These are phyloP conservation scores for Strombidium stylifer DNA, from an alignment of 73 alveolate genomes.

Conservation along the genomic window DNA sequence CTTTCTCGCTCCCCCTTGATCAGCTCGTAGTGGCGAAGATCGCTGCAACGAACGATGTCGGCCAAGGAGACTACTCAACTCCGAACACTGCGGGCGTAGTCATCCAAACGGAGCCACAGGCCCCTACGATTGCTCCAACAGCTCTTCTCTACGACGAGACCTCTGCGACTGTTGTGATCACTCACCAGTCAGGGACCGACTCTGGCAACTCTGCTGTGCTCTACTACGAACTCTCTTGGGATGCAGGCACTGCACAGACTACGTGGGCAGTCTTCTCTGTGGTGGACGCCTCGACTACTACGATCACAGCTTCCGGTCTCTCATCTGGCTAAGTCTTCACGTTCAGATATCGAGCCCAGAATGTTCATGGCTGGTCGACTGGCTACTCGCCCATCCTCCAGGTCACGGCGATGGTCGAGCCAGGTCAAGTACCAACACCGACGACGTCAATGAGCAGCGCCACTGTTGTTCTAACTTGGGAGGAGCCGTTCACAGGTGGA, in stretches of 20 bases:
- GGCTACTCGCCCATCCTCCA: conserved; percentile 17
- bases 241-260: conserved; percentile 9
- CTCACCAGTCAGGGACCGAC: neutral
- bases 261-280: conserved; percentile 21
- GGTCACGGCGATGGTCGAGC: conserved; percentile 16
- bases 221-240: conserved; percentile 37
- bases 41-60: conserved; percentile 16
- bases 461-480: conserved; percentile 29
- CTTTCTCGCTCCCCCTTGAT: conserved; percentile 16
- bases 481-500: conserved; percentile 45
- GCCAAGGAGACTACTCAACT: conserved; percentile 16
- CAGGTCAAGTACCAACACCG: conserved; percentile 6
- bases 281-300: neutral
- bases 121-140: conserved; percentile 17
- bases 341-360: conserved; percentile 19
- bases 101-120: conserved; percentile 26
- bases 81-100: conserved; percentile 18
- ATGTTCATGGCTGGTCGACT: conserved; percentile 29
- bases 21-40: conserved; percentile 14
- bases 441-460: neutral
- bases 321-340: conserved; percentile 14
- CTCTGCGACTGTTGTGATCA: neutral
- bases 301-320: conserved; percentile 9
- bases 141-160: conserved; percentile 1
- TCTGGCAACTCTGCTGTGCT: neutral